phyloP scores from a whole-genome alignment of 2,329 filamentous ascomycete species.

The Thermoascus crustaceus region DNA sequence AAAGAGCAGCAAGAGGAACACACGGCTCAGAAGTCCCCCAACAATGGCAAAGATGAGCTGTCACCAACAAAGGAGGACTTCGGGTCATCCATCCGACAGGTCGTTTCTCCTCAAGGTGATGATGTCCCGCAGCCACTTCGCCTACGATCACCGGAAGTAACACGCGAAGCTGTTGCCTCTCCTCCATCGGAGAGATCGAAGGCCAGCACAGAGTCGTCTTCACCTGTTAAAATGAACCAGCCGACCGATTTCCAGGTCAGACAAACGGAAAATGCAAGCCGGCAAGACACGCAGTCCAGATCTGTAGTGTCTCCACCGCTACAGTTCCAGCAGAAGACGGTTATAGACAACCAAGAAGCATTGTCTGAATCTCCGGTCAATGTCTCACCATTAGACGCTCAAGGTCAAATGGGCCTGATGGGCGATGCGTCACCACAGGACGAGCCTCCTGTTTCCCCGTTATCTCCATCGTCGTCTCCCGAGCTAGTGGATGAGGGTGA shows the following conservation, averaged over 20 bases:
- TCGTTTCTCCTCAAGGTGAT: slow-evolving; percentile 22
- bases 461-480: slow-evolving; percentile 54
- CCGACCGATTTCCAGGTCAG: no score
- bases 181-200: slow-evolving; percentile 7
- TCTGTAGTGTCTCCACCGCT: slow-evolving; percentile 8
- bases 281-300: slow-evolving; percentile 5
- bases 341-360: slow-evolving; percentile 33
- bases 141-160: slow-evolving; percentile 13
- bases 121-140: slow-evolving; percentile 15
- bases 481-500: slow-evolving; percentile 19
- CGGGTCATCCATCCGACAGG: slow-evolving; percentile 28
- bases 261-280: background rate
- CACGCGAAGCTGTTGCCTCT: slow-evolving; percentile 13
- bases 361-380: slow-evolving; percentile 62
- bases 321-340: slow-evolving; percentile 17
- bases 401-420: slow-evolving; percentile 56
- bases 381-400: slow-evolving; percentile 49
- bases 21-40: slow-evolving; percentile 15
- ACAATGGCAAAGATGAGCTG: slow-evolving; percentile 14
- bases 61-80: slow-evolving; percentile 14
- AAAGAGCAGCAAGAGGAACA: slow-evolving; percentile 31
- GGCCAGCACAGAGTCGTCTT: slow-evolving; percentile 1
- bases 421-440: slow-evolving; percentile 65
- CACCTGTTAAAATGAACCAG: slow-evolving; percentile 9
- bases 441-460: slow-evolving; percentile 49